Evolutionary conservation across 1,284 basidiomycete genomes (phyloP).

Genomic region (Gymnopus androsaceus): DNA sequence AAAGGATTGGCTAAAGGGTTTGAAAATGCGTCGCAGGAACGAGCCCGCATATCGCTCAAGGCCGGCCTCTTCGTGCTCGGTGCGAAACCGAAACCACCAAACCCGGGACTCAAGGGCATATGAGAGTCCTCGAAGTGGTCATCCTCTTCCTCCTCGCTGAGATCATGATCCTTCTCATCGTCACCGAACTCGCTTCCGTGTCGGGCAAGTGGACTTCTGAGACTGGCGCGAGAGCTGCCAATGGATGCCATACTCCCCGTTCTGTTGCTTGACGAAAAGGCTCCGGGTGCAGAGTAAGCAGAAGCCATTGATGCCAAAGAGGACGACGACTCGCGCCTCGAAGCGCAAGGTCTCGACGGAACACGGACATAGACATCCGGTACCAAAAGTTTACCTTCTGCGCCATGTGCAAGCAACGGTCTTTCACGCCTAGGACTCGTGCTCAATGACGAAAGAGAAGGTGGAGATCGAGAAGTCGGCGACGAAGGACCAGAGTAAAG

Average conservation of each 20-base stretch:
- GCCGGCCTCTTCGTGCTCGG: neutral
- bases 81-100: conserved; percentile 4
- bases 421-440: conserved; percentile 43
- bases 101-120: conserved; percentile 9
- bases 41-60: conserved; percentile 19
- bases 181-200: conserved; percentile 8
- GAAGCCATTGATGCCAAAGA: conserved; percentile 11
- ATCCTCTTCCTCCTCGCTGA: conserved; percentile 13
- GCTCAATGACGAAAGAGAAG: conserved; percentile 21
- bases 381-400: conserved; percentile 66
- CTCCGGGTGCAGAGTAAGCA: conserved; percentile 3
- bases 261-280: conserved; percentile 4
- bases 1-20: neutral
- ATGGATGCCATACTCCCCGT: conserved; percentile 15
- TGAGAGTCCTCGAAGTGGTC: conserved; percentile 28
- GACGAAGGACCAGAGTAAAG: conserved; percentile 22
- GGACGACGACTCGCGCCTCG: conserved; percentile 24
- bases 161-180: conserved; percentile 1
- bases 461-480: conserved; percentile 29
- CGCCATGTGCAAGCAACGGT: conserved; percentile 53
- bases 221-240: conserved; percentile 8
- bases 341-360: conserved; percentile 34
- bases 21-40: conserved; percentile 59
- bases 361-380: conserved; percentile 58
- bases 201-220: conserved; percentile 12